Conservation (phyloP, 176 grass and related monocot species). For the Carex cristatella region DNA sequence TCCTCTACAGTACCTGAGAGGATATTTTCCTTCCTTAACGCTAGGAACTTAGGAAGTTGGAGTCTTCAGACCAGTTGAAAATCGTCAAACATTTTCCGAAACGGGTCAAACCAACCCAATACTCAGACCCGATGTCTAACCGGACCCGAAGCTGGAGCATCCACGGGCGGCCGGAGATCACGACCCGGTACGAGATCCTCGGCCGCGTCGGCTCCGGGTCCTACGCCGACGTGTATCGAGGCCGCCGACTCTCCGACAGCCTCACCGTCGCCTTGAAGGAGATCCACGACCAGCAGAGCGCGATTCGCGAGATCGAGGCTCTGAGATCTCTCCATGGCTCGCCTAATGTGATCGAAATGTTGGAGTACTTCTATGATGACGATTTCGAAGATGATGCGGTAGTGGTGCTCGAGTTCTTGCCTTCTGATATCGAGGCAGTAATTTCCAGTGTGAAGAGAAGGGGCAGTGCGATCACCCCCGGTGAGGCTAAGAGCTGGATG, state of each 20-base stretch:
- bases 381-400: slow-evolving; percentile 72
- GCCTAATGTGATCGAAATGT: slow-evolving; percentile 58
- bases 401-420: slow-evolving; percentile 84
- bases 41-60: not conserved
- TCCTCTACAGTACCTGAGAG: no score
- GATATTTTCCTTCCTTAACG: no score
- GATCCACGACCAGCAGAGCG: slow-evolving; percentile 79
- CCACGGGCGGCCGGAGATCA: slow-evolving; percentile 61
- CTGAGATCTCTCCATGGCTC: slow-evolving; percentile 39
- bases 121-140: slow-evolving; percentile 10
- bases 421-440: slow-evolving; percentile 46
- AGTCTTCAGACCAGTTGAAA: not conserved
- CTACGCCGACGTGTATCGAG: slow-evolving; percentile 91
- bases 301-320: slow-evolving; percentile 70
- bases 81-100: not conserved
- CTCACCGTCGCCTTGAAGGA: slow-evolving; percentile 76
- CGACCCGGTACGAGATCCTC: slow-evolving; percentile 71
- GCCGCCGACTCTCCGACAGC: slow-evolving; percentile 71
- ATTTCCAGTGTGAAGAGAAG: slow-evolving; percentile 37
- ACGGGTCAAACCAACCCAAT: not conserved
- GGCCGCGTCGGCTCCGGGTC: slow-evolving; percentile 68
- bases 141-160: slow-evolving; percentile 81
- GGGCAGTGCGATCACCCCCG: slow-evolving; percentile 22
- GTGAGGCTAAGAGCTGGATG: slow-evolving; percentile 78
- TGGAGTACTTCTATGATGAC: slow-evolving; percentile 67